Percentiles rank a stretch among this genome's conserved stretches.
Conservation (phyloP, 164 flowering plant species). For the Vitis rotundifolia region DNA sequence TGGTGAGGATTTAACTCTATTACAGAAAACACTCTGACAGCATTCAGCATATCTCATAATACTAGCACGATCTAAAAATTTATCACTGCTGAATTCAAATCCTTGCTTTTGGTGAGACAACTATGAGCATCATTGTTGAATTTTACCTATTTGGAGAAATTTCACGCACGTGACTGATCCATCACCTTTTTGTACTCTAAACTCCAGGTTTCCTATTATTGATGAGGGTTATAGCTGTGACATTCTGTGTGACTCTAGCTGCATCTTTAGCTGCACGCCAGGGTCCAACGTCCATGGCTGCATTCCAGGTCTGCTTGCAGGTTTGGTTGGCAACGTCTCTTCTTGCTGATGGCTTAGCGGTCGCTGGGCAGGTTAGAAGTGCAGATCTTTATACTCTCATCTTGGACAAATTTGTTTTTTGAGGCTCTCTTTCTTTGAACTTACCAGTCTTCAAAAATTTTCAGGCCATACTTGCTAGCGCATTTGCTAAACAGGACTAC, state of each 20-base stretch:
- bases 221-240: conserved; percentile 46
- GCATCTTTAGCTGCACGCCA: conserved; percentile 46
- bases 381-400: background rate
- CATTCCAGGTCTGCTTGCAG: conserved; percentile 54
- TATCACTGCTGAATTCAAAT: too few species aligned
- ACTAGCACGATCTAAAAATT: too few species aligned
- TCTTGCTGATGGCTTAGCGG: conserved; percentile 84
- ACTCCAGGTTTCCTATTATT: conserved; percentile 38
- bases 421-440: background rate
- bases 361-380: conserved; percentile 73
- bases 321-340: conserved; percentile 50
- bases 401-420: background rate
- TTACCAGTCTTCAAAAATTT: background rate
- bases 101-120: too few species aligned
- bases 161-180: too few species aligned
- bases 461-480: conserved; percentile 86
- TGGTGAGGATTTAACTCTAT: conserved; percentile 18
- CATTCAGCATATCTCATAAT: too few species aligned
- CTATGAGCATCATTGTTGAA: too few species aligned
- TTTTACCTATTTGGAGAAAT: too few species aligned
- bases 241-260: conserved; percentile 48
- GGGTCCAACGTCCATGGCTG: conserved; percentile 47
- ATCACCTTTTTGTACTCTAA: background rate
- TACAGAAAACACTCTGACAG: background rate
- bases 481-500: conserved; percentile 79